These are phyloP conservation scores for Candida pini DNA, from an alignment of 805 yeast genomes.

Conservation along the genomic window DNA sequence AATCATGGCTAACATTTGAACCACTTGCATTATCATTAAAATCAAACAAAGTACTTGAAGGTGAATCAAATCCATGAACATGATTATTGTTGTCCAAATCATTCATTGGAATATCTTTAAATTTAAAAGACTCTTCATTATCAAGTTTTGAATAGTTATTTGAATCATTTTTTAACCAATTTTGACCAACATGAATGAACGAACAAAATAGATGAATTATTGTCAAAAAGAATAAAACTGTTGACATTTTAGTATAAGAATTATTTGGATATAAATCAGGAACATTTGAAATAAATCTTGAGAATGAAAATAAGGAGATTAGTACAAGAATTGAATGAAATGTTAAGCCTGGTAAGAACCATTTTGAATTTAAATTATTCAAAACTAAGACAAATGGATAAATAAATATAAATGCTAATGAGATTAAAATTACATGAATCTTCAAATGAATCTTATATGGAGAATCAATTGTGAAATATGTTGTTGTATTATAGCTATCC, in stretches of 20 bases:
- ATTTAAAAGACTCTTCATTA: too few relatives aligned
- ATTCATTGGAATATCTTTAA: slow-evolving; percentile 23
- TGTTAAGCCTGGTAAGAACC: slow-evolving; percentile 53
- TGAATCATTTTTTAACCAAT: slow-evolving; percentile 31
- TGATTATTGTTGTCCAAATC: slow-evolving; percentile 5
- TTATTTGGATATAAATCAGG: slow-evolving; percentile 72
- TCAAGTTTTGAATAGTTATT: not conserved
- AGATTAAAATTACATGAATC: slow-evolving; percentile 45
- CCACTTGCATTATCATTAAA: slow-evolving; percentile 17
- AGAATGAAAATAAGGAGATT: slow-evolving; percentile 48
- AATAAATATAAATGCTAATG: slow-evolving; percentile 41
- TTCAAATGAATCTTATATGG: slow-evolving; percentile 47
- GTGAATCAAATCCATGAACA: slow-evolving; percentile 20
- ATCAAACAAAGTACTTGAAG: slow-evolving; percentile 33
- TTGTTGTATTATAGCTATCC: slow-evolving; percentile 73
- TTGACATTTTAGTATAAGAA: slow-evolving; percentile 62
- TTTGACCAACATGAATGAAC: slow-evolving; percentile 40
- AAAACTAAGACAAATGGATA: slow-evolving; percentile 69
- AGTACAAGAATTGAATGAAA: slow-evolving; percentile 42
- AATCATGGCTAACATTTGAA: slow-evolving; percentile 10
- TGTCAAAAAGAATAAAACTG: slow-evolving; percentile 50
- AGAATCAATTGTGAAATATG: slow-evolving; percentile 53
- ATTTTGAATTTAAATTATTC: slow-evolving; percentile 50
- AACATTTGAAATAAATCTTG: slow-evolving; percentile 52
- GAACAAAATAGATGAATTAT: slow-evolving; percentile 52